Evolutionary conservation across 306 rosid genomes (phyloP), one percentile per base, ranked within the genome.

Genomic region (Dalbergia cultrata): DNA sequence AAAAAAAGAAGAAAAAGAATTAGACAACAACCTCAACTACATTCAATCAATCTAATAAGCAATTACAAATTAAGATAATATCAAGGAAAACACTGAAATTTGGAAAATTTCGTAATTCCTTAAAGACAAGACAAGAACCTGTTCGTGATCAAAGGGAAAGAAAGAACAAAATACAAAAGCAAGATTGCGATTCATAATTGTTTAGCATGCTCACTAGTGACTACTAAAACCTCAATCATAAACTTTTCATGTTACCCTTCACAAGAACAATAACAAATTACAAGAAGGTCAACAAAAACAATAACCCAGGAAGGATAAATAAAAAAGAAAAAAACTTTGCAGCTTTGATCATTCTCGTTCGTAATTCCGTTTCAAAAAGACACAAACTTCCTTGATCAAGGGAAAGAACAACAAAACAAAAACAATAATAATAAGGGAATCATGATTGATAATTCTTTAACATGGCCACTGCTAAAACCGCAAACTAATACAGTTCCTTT

Each of bases 11-110:
- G 17, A 54, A 17, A 17, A 76, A 50, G 3, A 63, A 66, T 67
- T 43, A 67, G 82, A 67, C 26, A 66, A 78, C 31, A 54, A 21
- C 16, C 12, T 31, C 59, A 14, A 35, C 64, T 16, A 65, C 8
- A 19, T 33, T 53, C 53, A 77, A 53, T 44, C 16, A 76, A 64
- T 33, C 22, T 34, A 64, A 34, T 5, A 35, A 19, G 22, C 41
- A 59, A 21, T 21, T 19, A 59, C 37, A 22, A 59, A 59, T 59
- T 1, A 59, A 34, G 26, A 26, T 34, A 22, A 59, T 35, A 33
- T 63, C 45, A 63, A 34, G 16, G 18, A 72, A 34, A 8, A 72
- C 6, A 37, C 1, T 7, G 13, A 34, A 3, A 64, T 35, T 35
- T 8, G 11, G 13, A 5, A 64, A 16, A 14, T 47, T 39, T 6